Conservation (phyloP, 441 rosid genomes). For the Arabidopsis hybrid region DNA sequence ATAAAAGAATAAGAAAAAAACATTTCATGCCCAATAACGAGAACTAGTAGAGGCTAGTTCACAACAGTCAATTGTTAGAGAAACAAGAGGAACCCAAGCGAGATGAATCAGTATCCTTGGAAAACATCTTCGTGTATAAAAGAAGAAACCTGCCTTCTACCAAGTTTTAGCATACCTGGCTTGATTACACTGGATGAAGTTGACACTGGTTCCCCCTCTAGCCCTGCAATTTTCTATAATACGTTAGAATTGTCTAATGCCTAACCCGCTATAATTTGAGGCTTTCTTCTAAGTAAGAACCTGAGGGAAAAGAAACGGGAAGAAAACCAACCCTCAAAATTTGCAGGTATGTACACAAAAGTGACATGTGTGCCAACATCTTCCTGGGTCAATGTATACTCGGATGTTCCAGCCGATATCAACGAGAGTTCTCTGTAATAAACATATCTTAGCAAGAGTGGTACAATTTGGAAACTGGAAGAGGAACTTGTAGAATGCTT, state of each 20-base stretch:
- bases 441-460: constrained; percentile 29
- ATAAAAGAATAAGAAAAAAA: background rate
- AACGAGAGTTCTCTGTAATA: constrained; percentile 66
- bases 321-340: constrained; percentile 82
- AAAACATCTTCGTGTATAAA: constrained; percentile 9
- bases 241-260: constrained; percentile 20
- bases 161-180: constrained; percentile 67
- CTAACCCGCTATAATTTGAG: constrained; percentile 13
- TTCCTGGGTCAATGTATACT: constrained; percentile 83
- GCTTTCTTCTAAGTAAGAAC: constrained; percentile 27
- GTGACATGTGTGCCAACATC: constrained; percentile 85
- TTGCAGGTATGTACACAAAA: constrained; percentile 89
- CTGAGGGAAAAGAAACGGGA: constrained; percentile 16
- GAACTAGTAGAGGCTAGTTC: constrained; percentile 25
- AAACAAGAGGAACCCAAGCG: constrained; percentile 10
- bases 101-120: constrained; percentile 17
- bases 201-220: constrained; percentile 87
- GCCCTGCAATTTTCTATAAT: constrained; percentile 63
- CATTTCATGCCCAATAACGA: constrained; percentile 18
- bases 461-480: constrained; percentile 7
- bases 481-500: background rate
- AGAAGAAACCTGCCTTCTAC: constrained; percentile 19
- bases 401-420: constrained; percentile 84
- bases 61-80: constrained; percentile 18
- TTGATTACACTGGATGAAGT: constrained; percentile 67